phyloP scores from a whole-genome alignment of 163 green algal species.

The Chloromonas sp. region DNA sequence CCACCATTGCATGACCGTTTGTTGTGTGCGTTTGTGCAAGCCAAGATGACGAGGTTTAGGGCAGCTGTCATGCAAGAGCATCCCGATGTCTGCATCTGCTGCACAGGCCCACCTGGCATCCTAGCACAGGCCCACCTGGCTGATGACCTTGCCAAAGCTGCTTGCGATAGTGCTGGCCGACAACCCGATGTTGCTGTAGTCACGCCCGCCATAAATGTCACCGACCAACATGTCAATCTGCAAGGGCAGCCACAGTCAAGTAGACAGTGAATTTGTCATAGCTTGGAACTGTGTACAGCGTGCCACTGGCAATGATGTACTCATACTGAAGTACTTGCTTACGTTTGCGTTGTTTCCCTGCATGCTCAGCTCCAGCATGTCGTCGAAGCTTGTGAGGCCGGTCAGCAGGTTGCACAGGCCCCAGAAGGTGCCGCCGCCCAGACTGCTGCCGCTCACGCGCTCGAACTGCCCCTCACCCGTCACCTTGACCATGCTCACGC shows the following conservation, averaged over 20 bases:
- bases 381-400: conserved; percentile 83
- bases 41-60: too few relatives aligned
- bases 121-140: conserved; percentile 1
- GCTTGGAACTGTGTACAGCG: too few relatives aligned
- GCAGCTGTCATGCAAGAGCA: too few relatives aligned
- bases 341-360: conserved; percentile 74
- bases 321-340: not conserved
- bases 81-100: too few relatives aligned
- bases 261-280: too few relatives aligned
- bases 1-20: too few relatives aligned
- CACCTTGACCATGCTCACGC: conserved; percentile 86
- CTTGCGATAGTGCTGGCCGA: conserved; percentile 90
- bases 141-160: conserved; percentile 89
- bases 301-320: too few relatives aligned
- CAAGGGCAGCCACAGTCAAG: not conserved
- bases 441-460: conserved; percentile 84
- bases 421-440: conserved; percentile 97
- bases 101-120: too few relatives aligned
- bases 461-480: conserved; percentile 71
- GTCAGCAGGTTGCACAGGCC: conserved; percentile 92
- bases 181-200: conserved; percentile 91
- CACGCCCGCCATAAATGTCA: conserved; percentile 95
- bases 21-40: too few relatives aligned
- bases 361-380: conserved; percentile 89
- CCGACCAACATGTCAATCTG: conserved; percentile 99